Evolutionary conservation across 2,329 filamentous ascomycete species (phyloP).

Genomic region (Colletotrichum navitas): DNA sequence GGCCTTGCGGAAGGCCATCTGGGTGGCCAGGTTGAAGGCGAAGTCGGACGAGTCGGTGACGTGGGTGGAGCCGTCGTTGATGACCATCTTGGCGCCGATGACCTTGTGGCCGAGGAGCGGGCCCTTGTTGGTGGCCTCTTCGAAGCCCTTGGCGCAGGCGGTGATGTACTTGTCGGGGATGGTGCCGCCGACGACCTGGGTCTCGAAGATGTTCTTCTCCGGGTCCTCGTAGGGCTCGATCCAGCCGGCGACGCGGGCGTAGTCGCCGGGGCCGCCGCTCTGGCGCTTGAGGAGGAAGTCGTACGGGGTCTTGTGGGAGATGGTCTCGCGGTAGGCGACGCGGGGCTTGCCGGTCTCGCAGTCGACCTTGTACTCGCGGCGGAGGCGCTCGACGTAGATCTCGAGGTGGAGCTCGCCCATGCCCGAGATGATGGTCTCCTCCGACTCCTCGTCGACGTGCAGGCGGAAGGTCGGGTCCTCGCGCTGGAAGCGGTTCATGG

Average conservation of each 20-base stretch:
- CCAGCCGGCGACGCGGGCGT: constrained; percentile 89
- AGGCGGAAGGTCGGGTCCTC: constrained; percentile 98
- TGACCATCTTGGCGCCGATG: constrained; percentile 88
- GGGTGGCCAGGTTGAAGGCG: constrained; percentile 93
- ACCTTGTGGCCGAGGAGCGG: constrained; percentile 94
- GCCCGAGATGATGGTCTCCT: constrained; percentile 97
- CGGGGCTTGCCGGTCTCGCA: constrained; percentile 96
- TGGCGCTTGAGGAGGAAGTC: constrained; percentile 97
- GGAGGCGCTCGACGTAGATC: constrained; percentile 97
- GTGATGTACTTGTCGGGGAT: constrained; percentile 97
- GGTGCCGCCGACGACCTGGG: constrained; percentile 87
- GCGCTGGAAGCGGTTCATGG: constrained; percentile 98
- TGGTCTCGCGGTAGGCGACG: constrained; percentile 96
- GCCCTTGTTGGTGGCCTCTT: constrained; percentile 83
- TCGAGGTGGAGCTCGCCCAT: constrained; percentile 98
- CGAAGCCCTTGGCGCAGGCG: constrained; percentile 96
- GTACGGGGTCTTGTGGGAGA: constrained; percentile 83
- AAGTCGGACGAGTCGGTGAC: constrained; percentile 98
- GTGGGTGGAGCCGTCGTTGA: constrained; percentile 97
- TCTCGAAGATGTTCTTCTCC: constrained; percentile 84
- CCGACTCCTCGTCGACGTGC: constrained; percentile 89
- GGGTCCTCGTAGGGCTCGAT: constrained; percentile 86
- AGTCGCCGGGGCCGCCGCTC: constrained; percentile 95
- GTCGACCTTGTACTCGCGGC: constrained; percentile 95
- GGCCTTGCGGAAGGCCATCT: constrained; percentile 96